Evolutionary conservation across 2,329 filamentous ascomycete species (phyloP).

Genomic region (Trichoderma hamatum): DNA sequence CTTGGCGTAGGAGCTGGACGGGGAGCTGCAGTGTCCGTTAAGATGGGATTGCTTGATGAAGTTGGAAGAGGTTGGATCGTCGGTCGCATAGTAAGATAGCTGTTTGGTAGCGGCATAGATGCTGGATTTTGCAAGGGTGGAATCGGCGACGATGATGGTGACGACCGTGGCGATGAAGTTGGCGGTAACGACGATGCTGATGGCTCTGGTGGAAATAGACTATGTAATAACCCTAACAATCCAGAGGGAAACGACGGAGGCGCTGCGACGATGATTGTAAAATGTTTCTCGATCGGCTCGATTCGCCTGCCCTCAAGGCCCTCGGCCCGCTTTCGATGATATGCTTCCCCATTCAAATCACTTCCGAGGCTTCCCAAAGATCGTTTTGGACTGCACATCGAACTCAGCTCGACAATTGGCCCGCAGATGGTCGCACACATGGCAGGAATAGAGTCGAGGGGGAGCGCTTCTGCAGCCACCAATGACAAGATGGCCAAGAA

Average conservation of each 20-base stretch:
- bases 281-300: constrained; percentile 31
- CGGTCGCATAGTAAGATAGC: background rate
- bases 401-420: constrained; percentile 48
- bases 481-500: constrained; percentile 38
- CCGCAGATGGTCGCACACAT: constrained; percentile 48
- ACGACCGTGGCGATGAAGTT: background rate
- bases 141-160: background rate
- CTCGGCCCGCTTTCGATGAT: background rate
- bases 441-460: constrained; percentile 43
- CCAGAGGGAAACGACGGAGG: constrained; percentile 38
- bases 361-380: background rate
- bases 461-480: constrained; percentile 38
- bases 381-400: constrained; percentile 38
- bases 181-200: background rate
- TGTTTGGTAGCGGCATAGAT: background rate
- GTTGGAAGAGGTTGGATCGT: background rate
- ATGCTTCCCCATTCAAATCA: background rate
- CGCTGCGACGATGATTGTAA: constrained; percentile 38
- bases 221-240: constrained; percentile 21
- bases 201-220: background rate
- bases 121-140: background rate
- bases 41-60: background rate
- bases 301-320: background rate
- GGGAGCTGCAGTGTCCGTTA: background rate
- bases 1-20: background rate